Conservation (phyloP, 345 rosid genomes). For the Pseudoturritis turrita region DNA sequence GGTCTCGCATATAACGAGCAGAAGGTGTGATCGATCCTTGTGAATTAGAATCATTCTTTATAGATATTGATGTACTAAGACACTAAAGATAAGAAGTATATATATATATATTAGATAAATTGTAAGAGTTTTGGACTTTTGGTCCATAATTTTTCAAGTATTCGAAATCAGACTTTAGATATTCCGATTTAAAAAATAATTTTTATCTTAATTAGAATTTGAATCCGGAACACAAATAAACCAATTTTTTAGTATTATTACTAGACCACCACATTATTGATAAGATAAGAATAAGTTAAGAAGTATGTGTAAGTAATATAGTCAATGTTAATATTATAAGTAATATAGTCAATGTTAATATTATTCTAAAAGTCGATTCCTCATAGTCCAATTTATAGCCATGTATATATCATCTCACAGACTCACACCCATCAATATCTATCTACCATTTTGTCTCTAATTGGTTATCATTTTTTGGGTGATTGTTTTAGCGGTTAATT, state of each 20-base stretch:
- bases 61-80: not conserved
- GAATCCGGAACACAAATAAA: too few species aligned
- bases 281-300: too few species aligned
- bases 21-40: not conserved
- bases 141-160: too few species aligned
- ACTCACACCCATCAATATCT: not conserved
- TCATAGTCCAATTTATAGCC: conserved; percentile 13
- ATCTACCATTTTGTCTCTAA: not conserved
- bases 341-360: not conserved
- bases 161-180: too few species aligned
- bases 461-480: not conserved
- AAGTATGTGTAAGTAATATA: not conserved
- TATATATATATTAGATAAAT: too few species aligned
- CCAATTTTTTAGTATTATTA: too few species aligned
- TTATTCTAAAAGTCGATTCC: conserved; percentile 14
- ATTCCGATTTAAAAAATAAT: too few species aligned
- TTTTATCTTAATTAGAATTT: too few species aligned
- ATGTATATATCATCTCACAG: not conserved
- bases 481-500: not conserved
- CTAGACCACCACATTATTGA: too few species aligned
- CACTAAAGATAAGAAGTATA: conserved; percentile 6
- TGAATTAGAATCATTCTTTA: conserved; percentile 11
- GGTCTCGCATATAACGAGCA: conserved; percentile 18
- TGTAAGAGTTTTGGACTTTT: too few species aligned
- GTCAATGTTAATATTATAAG: conserved; percentile 5